Percentiles rank a stretch among this genome's conserved stretches.
Evolutionary conservation across 1,139 yeast species (phyloP).

Genomic region (Suhomyces choctaworum): DNA sequence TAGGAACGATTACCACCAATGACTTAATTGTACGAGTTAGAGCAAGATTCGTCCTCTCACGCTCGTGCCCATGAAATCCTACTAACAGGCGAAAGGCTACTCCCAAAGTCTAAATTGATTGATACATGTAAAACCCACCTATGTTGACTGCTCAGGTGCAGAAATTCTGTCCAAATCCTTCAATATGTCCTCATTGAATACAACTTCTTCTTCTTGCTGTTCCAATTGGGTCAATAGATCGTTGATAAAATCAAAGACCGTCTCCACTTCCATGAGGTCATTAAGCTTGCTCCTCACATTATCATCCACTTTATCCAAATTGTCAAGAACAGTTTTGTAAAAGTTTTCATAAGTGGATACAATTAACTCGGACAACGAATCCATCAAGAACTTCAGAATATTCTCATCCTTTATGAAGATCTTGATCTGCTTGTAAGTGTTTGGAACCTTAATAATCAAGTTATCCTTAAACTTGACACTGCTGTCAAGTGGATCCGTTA

Average conservation of each 20-base stretch:
- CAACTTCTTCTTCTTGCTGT: constrained; percentile 19
- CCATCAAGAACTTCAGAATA: constrained; percentile 35
- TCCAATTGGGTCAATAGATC: constrained; percentile 24
- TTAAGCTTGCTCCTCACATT: constrained; percentile 28
- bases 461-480: constrained; percentile 46
- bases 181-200: constrained; percentile 28
- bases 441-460: constrained; percentile 54
- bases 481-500: constrained; percentile 29
- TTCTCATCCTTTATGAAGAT: constrained; percentile 43
- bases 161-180: constrained; percentile 13
- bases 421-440: constrained; percentile 52
- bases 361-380: constrained; percentile 32
- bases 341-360: constrained; percentile 35
- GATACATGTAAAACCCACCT: too few relatives aligned
- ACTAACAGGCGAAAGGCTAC: too few relatives aligned
- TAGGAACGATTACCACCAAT: neutral
- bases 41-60: too few relatives aligned
- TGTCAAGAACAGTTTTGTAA: constrained; percentile 22
- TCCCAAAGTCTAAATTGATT: too few relatives aligned
- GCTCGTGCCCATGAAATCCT: too few relatives aligned
- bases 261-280: constrained; percentile 56
- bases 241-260: constrained; percentile 48
- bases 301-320: constrained; percentile 19
- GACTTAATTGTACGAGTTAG: too few relatives aligned
- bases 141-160: too few relatives aligned